A percentile compares a stretch with the other conserved stretches of the same genome.
These are phyloP conservation scores for Teratosphaeriaceae sp. DNA, from an alignment of 2,329 filamentous ascomycete genomes.

Conservation along the genomic window DNA sequence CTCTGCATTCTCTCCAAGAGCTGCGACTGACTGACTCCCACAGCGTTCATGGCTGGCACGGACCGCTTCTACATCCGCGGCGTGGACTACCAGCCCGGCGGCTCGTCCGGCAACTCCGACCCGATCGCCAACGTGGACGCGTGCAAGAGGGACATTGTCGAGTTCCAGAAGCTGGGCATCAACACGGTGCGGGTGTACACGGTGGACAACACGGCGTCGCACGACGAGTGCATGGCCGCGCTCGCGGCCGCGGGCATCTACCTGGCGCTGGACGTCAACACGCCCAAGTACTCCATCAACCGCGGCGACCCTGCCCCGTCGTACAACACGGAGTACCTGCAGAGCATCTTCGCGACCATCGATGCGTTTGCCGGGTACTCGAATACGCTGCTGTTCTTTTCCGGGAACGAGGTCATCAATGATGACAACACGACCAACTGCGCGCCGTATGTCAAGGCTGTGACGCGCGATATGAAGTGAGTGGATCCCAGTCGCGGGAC, in stretches of 20 bases:
- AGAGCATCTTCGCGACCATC: slow-evolving; percentile 79
- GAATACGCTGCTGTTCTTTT: slow-evolving; percentile 83
- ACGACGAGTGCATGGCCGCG: slow-evolving; percentile 78
- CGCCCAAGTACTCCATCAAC: slow-evolving; percentile 79
- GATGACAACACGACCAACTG: slow-evolving; percentile 54
- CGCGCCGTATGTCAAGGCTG: slow-evolving; percentile 64
- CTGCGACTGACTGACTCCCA: slow-evolving; percentile 1
- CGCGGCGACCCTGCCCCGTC: slow-evolving; percentile 62
- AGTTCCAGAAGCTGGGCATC: slow-evolving; percentile 80
- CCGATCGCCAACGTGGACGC: slow-evolving; percentile 64
- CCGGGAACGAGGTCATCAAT: slow-evolving; percentile 67
- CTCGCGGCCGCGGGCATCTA: slow-evolving; percentile 80
- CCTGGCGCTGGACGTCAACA: slow-evolving; percentile 87
- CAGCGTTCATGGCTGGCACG: slow-evolving; percentile 56
- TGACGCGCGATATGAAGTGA: slow-evolving; percentile 66
- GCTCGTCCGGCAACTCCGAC: slow-evolving; percentile 58
- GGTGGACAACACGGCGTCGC: slow-evolving; percentile 75
- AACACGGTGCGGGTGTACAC: slow-evolving; percentile 93
- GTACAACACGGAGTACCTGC: slow-evolving; percentile 83
- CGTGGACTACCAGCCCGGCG: slow-evolving; percentile 51
- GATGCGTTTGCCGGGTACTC: slow-evolving; percentile 75
- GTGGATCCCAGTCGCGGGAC: neutral
- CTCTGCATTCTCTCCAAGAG: slow-evolving; percentile 3
- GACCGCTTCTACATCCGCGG: slow-evolving; percentile 56
- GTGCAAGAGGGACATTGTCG: slow-evolving; percentile 72